Evolutionary conservation across 495 filamentous ascomycete genomes (phyloP), one percentile per base, ranked within the genome.

Genomic region (Clohesyomyces aquaticus): DNA sequence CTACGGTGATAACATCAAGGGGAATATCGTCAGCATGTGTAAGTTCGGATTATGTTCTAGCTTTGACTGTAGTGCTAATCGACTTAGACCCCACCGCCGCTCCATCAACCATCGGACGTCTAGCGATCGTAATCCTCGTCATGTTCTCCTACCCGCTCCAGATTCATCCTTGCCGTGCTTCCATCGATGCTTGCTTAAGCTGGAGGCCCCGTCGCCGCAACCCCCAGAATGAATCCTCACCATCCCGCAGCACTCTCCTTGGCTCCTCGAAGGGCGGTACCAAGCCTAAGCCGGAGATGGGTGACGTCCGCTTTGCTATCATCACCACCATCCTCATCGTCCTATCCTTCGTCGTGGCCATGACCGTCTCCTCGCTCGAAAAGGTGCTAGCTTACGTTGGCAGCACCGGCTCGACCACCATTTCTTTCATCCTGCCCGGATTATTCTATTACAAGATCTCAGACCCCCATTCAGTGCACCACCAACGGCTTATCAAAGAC

Each of bases 391-490:
- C 94, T 0, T 98, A 97, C 67, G 94, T 98, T 21, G 94, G 95
- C 8, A 91, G 88, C 70, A 98, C 94, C 0, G 94, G 94, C 23
- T 91, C 88, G 59, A 98, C 94, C 0, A 87, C 87, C 67, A 98
- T 98, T 68, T 94, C 90, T 65, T 98, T 98, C 74, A 98, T 98
- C 65, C 80, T 98, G 0, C 95, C 94, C 0, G 94, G 94, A 0
- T 73, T 98, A 14, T 98, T 98, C 75, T 98, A 97, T 79, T 98
- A 97, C 81, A 97, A 97, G 77, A 97, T 98, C 57, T 91, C 88
- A 0, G 84, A 87, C 12, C 95, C 95, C 0, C 87, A 96, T 43
- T 90, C 89, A 9, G 82, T 87, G 56, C 80, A 91, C 48, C 92
- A 96, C 67, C 90, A 92, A 68, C 86, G 88, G 10, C 76, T 96